Evolutionary conservation across 2,329 filamentous ascomycete genomes (phyloP), one percentile per base, ranked within the genome.

Genomic region (Pleurostoma richardsiae): DNA sequence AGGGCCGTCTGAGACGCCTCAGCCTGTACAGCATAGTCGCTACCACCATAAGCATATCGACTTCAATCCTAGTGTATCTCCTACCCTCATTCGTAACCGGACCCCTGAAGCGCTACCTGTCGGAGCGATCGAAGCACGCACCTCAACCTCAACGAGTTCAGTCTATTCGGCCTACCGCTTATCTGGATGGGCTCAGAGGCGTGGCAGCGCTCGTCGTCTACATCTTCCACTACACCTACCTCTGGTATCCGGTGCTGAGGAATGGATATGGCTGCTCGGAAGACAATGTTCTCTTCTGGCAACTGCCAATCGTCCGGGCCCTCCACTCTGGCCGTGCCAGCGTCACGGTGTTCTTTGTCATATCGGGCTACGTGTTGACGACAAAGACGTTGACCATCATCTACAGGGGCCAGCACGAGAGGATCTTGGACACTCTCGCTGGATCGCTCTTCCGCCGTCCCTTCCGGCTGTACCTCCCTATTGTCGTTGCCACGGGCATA

Each of bases 311-410:
- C 8, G 48, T 67, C 28, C 58, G 61, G 7, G 46, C 63, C 11
- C 45, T 61, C 26, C 59, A 59, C 48, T 55, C 56, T 7, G 61
- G 56, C 2, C 49, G 56, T 26, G 53, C 59, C 10, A 63, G 60
- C 57, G 64, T 67, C 11, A 50, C 62, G 27, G 49, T 66, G 6
- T 66, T 68, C 52, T 64, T 67, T 50, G 58, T 67, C 33, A 59
- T 67, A 27, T 67, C 64, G 2, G 64, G 65, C 6, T 67, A 62
- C 48, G 63, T 61, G 4, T 54, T 68, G 36, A 59, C 60, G 26
- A 54, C 59, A 40, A 59, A 59, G 33, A 52, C 65, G 2, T 43
- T 67, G 28, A 57, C 54, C 10, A 41, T 56, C 28, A 53, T 57
- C 38, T 47, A 52, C 29, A 41, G 51, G 29, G 29, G 41, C 26